Evolutionary conservation across 345 rosid genomes (phyloP).

Genomic region (Euphorbia tirucalli): DNA sequence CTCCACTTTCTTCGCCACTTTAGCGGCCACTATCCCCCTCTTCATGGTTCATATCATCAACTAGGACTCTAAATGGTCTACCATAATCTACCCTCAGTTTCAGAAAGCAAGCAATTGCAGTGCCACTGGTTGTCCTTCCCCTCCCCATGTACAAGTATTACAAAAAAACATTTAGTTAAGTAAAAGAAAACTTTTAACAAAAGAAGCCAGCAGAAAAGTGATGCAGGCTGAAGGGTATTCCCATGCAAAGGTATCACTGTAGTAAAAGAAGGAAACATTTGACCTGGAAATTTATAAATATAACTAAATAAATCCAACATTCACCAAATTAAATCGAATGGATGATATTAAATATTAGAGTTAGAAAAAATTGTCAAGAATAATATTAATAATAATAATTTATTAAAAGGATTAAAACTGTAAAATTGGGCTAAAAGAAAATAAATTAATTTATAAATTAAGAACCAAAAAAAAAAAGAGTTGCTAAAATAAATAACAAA

Average conservation of each 20-base stretch:
- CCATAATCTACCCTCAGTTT: constrained; percentile 84
- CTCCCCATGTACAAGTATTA: constrained; percentile 75
- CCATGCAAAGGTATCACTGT: constrained; percentile 2
- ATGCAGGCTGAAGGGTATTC: constrained; percentile 11
- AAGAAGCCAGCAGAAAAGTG: background rate
- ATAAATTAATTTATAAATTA: too few relatives aligned
- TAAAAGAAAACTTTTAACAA: background rate
- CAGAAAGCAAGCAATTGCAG: constrained; percentile 96
- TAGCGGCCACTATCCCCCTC: constrained; percentile 72
- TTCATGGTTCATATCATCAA: constrained; percentile 54
- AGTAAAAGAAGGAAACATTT: constrained; percentile 16
- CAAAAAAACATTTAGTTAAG: constrained; percentile 10
- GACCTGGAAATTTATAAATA: constrained; percentile 99
- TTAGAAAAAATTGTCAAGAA: too few relatives aligned
- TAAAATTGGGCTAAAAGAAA: too few relatives aligned
- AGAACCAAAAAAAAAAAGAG: too few relatives aligned
- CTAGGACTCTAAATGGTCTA: constrained; percentile 71
- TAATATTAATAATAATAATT: too few relatives aligned
- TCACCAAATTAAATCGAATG: too few relatives aligned
- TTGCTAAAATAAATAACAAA: too few relatives aligned
- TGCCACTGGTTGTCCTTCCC: constrained; percentile 99
- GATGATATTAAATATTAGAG: too few relatives aligned
- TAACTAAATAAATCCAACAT: too few relatives aligned
- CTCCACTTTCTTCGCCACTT: constrained; percentile 85
- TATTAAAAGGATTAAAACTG: too few relatives aligned